Evolutionary conservation across 768 basidiomycete genomes (phyloP).

Genomic region (Mycena galopus): DNA sequence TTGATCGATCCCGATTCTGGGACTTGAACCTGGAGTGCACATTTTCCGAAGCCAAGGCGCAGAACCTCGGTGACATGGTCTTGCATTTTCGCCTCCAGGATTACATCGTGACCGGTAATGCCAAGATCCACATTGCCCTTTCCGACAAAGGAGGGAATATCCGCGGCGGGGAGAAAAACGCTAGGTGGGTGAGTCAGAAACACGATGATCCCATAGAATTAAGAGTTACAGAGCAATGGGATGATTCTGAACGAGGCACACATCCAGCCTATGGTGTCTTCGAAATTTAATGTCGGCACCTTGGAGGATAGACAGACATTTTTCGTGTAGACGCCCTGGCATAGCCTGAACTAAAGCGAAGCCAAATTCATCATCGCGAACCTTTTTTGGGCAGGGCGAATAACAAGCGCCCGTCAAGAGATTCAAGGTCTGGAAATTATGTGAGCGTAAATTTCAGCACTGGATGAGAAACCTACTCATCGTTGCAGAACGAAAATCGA

Average conservation of each 20-base stretch:
- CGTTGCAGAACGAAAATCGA: background rate
- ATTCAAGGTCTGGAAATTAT: conserved; percentile 67
- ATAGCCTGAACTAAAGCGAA: conserved; percentile 2
- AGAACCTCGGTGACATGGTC: conserved; percentile 78
- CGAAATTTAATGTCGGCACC: conserved; percentile 98
- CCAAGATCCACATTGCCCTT: conserved; percentile 95
- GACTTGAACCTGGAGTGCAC: conserved; percentile 90
- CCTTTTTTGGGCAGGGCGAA: conserved; percentile 99
- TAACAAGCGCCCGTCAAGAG: conserved; percentile 86
- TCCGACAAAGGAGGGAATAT: conserved; percentile 98
- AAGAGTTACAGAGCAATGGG: conserved; percentile 87
- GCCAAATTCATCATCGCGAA: conserved; percentile 39
- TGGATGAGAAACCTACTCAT: conserved; percentile 6
- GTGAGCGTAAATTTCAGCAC: too few relatives aligned
- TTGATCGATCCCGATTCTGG: conserved; percentile 81
- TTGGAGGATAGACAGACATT: conserved; percentile 85
- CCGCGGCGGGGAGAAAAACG: conserved; percentile 95
- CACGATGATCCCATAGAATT: background rate
- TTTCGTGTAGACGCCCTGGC: conserved; percentile 89
- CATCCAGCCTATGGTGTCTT: conserved; percentile 88
- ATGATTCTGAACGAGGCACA: conserved; percentile 92
- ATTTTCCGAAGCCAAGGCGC: conserved; percentile 93
- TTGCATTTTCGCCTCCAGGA: conserved; percentile 90
- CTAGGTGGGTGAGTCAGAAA: conserved; percentile 53
- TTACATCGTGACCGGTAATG: conserved; percentile 99